phyloP scores from a whole-genome alignment of 1,284 basidiomycete genomes.

The Naganishia liquefaciens region DNA sequence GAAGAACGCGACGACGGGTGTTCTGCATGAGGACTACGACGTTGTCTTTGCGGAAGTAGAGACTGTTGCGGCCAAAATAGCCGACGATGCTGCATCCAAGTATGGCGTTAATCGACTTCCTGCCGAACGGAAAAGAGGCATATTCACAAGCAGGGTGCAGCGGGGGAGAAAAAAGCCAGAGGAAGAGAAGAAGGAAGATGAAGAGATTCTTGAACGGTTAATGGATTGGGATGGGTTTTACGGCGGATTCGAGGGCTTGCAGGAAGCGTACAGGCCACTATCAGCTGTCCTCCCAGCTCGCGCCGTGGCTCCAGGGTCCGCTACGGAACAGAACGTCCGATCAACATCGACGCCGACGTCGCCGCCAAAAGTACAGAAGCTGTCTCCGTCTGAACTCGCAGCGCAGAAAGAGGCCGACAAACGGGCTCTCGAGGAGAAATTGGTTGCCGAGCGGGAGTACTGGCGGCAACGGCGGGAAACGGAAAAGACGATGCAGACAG shows the following conservation, averaged over 20 bases:
- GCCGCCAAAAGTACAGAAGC: neutral
- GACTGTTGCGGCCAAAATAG: neutral
- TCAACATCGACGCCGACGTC: neutral
- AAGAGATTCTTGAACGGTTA: slow-evolving; percentile 13
- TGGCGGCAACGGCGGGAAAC: slow-evolving; percentile 8
- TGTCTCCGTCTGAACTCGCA: neutral
- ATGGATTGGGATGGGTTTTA: slow-evolving; percentile 30
- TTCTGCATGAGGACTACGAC: neutral
- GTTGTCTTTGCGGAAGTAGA: slow-evolving; percentile 8
- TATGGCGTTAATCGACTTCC: neutral
- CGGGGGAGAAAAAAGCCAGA: slow-evolving; percentile 5
- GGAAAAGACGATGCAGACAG: neutral
- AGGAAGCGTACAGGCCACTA: slow-evolving; percentile 9
- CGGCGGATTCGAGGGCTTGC: slow-evolving; percentile 28
- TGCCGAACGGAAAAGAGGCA: neutral
- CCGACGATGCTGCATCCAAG: neutral
- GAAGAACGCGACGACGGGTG: neutral
- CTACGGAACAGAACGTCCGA: neutral
- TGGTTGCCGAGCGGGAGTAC: slow-evolving; percentile 18
- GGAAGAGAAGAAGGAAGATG: slow-evolving; percentile 19
- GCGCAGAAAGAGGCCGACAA: slow-evolving; percentile 18
- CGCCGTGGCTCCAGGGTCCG: neutral
- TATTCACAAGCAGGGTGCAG: slow-evolving; percentile 1
- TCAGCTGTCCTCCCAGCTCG: neutral
- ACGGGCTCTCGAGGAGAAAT: slow-evolving; percentile 12